Percentiles rank a stretch among this genome's conserved stretches.
phyloP scores from a whole-genome alignment of 2,329 filamentous ascomycete species.

The Trematosphaeria pertusa region DNA sequence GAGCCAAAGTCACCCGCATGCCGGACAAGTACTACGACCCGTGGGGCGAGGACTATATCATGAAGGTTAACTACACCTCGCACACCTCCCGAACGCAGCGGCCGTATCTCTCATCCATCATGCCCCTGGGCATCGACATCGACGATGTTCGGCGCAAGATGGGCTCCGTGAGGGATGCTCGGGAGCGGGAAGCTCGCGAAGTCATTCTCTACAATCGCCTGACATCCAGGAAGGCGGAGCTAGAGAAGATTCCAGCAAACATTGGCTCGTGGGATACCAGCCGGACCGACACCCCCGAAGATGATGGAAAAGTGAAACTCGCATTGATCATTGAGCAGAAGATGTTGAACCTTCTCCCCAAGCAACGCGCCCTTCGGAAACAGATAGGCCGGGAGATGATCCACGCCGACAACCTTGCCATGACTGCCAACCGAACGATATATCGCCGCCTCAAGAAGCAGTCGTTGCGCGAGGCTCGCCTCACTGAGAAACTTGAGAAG shows the following conservation, averaged over 20 bases:
- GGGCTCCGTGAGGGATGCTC: conserved; percentile 13
- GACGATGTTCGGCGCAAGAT: conserved; percentile 60
- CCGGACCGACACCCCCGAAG: conserved; percentile 70
- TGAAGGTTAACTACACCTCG: conserved; percentile 77
- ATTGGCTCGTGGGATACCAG: conserved; percentile 84
- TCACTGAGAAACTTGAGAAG: conserved; percentile 99
- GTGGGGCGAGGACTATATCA: conserved; percentile 51
- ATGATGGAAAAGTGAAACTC: conserved; percentile 80
- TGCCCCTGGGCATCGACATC: conserved; percentile 87
- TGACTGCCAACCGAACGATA: conserved; percentile 91
- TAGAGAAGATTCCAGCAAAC: conserved; percentile 84
- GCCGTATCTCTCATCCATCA: conserved; percentile 82
- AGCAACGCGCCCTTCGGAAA: conserved; percentile 85
- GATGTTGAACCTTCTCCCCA: conserved; percentile 83
- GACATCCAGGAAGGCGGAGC: conserved; percentile 80
- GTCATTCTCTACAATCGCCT: conserved; percentile 90
- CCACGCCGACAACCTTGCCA: conserved; percentile 92
- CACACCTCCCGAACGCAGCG: conserved; percentile 79
- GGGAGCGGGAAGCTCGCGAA: conserved; percentile 74
- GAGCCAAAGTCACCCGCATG: conserved; percentile 45
- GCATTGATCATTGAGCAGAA: conserved; percentile 97
- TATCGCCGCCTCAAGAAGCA: conserved; percentile 98
- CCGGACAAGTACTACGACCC: conserved; percentile 62
- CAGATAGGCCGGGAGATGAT: conserved; percentile 92
- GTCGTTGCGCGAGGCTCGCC: conserved; percentile 89